Conservation (phyloP, 106 monocot species). For the Xerophyta viscosa region DNA sequence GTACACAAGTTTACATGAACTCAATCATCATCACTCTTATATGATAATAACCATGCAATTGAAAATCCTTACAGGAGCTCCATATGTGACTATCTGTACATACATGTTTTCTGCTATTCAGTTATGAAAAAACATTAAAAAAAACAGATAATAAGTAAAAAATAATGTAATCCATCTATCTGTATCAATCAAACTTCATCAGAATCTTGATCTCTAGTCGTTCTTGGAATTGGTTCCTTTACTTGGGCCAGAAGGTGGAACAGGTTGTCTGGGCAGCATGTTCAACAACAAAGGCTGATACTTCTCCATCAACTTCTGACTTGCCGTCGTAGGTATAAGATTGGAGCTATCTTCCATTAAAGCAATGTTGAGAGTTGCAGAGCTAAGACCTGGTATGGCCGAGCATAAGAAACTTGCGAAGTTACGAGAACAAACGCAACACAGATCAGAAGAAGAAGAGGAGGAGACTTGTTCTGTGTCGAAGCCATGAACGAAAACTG, state of each 20-base stretch:
- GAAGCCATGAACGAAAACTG: too few species aligned
- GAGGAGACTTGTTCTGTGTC: too few species aligned
- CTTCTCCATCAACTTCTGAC: slow-evolving; percentile 1
- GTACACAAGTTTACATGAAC: too few species aligned
- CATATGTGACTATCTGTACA: too few species aligned
- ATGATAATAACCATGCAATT: too few species aligned
- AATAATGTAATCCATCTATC: neutral
- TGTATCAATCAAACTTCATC: neutral
- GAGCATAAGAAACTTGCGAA: neutral
- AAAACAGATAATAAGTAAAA: neutral
- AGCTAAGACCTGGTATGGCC: neutral
- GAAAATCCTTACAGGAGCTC: too few species aligned
- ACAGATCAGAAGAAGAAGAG: too few species aligned
- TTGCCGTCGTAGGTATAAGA: neutral
- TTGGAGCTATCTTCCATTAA: neutral
- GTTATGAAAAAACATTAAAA: neutral
- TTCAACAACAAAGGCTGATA: slow-evolving; percentile 9
- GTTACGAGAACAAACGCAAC: neutral
- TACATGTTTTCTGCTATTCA: too few species aligned
- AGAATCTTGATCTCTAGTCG: neutral
- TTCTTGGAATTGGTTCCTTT: slow-evolving; percentile 4
- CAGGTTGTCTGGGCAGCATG: slow-evolving; percentile 6
- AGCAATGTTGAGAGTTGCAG: neutral
- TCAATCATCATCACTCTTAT: too few species aligned
- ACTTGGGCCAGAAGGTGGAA: slow-evolving; percentile 17